Percentiles rank a stretch among this genome's conserved stretches.
Evolutionary conservation across 352 stramenopile genomes (phyloP).

Genomic region (Pythium aphanidermatum): DNA sequence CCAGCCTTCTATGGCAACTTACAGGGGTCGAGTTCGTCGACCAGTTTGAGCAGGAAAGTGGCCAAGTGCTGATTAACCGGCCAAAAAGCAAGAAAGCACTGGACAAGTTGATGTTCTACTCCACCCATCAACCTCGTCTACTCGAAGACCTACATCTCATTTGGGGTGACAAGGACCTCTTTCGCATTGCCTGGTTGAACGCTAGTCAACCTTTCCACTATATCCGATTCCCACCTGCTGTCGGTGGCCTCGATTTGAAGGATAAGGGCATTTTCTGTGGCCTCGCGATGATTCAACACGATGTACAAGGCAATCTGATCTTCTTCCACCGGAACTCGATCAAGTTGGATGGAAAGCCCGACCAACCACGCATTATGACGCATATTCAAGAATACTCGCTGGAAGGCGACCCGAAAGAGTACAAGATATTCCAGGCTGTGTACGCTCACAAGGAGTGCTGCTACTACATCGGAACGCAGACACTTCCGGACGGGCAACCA

Average conservation of each 20-base stretch:
- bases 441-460: conserved; percentile 80
- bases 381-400: conserved; percentile 79
- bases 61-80: conserved; percentile 80
- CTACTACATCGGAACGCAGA: conserved; percentile 81
- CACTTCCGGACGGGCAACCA: conserved; percentile 46
- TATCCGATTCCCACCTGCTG: conserved; percentile 58
- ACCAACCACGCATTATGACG: conserved; percentile 72
- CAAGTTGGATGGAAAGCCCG: conserved; percentile 64
- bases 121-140: conserved; percentile 56
- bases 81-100: conserved; percentile 66
- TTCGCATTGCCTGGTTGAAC: conserved; percentile 78
- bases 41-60: conserved; percentile 85
- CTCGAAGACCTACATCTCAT: conserved; percentile 74
- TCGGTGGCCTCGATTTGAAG: conserved; percentile 64
- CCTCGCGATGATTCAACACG: conserved; percentile 83
- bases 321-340: conserved; percentile 87
- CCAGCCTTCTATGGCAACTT: conserved; percentile 71
- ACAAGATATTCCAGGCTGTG: conserved; percentile 79
- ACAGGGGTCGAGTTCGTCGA: conserved; percentile 64
- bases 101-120: conserved; percentile 86
- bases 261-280: conserved; percentile 79
- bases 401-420: conserved; percentile 60
- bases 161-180: conserved; percentile 86
- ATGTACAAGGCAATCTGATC: conserved; percentile 73
- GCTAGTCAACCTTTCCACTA: conserved; percentile 74